phyloP scores from a whole-genome alignment of 1,284 basidiomycete species.

The Cronartium quercuum region DNA sequence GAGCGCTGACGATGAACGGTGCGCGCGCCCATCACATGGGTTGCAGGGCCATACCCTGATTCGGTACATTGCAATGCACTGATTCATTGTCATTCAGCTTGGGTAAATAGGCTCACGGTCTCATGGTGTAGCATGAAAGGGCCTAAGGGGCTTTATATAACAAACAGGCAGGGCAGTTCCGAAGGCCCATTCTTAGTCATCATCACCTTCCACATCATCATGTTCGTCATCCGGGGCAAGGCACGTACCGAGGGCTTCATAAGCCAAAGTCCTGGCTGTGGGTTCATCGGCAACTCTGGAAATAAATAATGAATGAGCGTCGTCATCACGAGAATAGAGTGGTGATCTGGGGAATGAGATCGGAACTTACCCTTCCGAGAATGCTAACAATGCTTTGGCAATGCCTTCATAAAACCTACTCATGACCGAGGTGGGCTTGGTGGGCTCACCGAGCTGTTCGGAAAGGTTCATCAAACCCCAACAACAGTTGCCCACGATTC shows the following conservation, averaged over 20 bases:
- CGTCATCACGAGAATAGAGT: slow-evolving; percentile 1
- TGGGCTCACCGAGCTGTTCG: slow-evolving; percentile 65
- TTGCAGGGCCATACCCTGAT: no score
- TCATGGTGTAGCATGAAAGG: no score
- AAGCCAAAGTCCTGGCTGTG: slow-evolving; percentile 90
- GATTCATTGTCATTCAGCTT: no score
- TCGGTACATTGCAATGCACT: no score
- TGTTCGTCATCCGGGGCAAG: no score
- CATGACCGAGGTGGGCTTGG: slow-evolving; percentile 58
- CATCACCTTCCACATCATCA: no score
- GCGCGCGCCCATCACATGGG: no score
- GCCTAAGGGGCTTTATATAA: no score
- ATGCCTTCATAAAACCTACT: slow-evolving; percentile 86
- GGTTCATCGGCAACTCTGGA: slow-evolving; percentile 73
- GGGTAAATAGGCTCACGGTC: no score
- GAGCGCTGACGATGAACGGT: no score
- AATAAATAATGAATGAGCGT: slow-evolving; percentile 27
- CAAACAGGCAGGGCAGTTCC: no score
- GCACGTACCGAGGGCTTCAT: slow-evolving; percentile 87
- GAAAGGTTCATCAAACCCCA: slow-evolving; percentile 95
- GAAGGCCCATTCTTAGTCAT: no score
- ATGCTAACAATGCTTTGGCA: slow-evolving; percentile 68
- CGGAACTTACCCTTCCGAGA: slow-evolving; percentile 69
- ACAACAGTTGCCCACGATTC: slow-evolving; percentile 89
- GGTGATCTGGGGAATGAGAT: slow-evolving; percentile 2